Base-by-base conservation (phyloP, 2,329 filamentous ascomycete species). In the Cladophialophora chaetospira region DNA sequence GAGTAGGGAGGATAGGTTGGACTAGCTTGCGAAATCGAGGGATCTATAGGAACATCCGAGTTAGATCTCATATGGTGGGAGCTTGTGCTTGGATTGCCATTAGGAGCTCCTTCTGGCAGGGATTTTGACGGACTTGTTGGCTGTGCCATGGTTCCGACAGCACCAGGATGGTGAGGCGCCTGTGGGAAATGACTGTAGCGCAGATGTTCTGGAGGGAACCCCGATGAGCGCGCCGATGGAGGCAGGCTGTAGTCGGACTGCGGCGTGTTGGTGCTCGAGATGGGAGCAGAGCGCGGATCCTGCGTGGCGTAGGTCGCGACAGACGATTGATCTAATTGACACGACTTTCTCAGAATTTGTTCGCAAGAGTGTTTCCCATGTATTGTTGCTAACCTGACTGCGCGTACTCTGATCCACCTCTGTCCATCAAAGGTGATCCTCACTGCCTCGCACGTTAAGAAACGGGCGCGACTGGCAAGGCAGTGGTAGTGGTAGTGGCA, bases 31-130 rank as follows among this genome's bases (percentile, higher is more conserved):
- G 91, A 89, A 74, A 97, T 96, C 75, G 91, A 95, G 71, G 92
- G 91, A 95, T 97, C 93, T 97, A 96, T 92, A 88, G 91, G 91
- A 81, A 95, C 86, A 86, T 91, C 88, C 84, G 83, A 84, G 91
- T 96, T 89, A 96, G 92, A 95, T 78, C 91, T 92, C 79, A 87
- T 83, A 82, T 85, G 81, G 55, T 62, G 58, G 67, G 72, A 70
- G 67, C 69, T 73, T 69, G 72, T 69, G 75, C 83, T 81, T 79
- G 84, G 87, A 87, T 88, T 85, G 83, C 81, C 77, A 80, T 78
- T 87, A 79, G 82, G 81, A 71, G 80, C 79, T 74, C 81, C 88
- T 90, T 91, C 88, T 83, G 86, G 83, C 80, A 89, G 81, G 86
- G 88, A 83, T 82, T 90, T 84, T 79, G 90, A 96, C 91, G 90